Evolutionary conservation across 2,329 filamentous ascomycete genomes (phyloP).

Genomic region (Phaeosphaeriaceae sp.): DNA sequence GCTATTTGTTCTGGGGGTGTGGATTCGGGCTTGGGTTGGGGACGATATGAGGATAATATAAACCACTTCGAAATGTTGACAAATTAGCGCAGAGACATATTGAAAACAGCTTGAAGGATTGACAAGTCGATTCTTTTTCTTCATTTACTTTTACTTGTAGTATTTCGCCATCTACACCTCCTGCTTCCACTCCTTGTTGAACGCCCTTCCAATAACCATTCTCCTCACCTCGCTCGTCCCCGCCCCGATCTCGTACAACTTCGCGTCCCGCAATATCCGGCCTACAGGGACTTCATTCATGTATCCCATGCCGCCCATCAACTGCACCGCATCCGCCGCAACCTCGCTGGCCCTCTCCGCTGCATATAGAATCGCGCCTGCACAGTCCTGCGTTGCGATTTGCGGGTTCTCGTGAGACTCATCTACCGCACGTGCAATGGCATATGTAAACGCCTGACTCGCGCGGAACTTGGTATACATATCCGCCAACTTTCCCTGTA

Average conservation of each 20-base stretch:
- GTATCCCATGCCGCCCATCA: constrained; percentile 94
- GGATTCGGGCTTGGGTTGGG: too few relatives aligned
- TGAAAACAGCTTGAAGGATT: too few relatives aligned
- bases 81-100: too few relatives aligned
- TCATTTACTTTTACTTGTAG: too few relatives aligned
- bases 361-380: constrained; percentile 90
- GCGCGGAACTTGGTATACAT: constrained; percentile 96
- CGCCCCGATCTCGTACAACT: constrained; percentile 94
- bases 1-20: too few relatives aligned
- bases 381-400: constrained; percentile 89
- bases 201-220: constrained; percentile 92
- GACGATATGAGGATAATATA: too few relatives aligned
- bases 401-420: constrained; percentile 54
- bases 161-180: constrained; percentile 14
- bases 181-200: constrained; percentile 78
- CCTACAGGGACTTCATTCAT: constrained; percentile 94
- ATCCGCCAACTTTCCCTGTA: constrained; percentile 92
- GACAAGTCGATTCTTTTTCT: too few relatives aligned
- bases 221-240: constrained; percentile 92
- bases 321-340: constrained; percentile 85
- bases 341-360: constrained; percentile 90
- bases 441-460: constrained; percentile 84
- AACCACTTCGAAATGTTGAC: too few relatives aligned
- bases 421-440: constrained; percentile 80
- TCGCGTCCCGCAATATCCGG: constrained; percentile 77